Conservation (phyloP, 345 rosid species). For the Gossypium thurberi region DNA sequence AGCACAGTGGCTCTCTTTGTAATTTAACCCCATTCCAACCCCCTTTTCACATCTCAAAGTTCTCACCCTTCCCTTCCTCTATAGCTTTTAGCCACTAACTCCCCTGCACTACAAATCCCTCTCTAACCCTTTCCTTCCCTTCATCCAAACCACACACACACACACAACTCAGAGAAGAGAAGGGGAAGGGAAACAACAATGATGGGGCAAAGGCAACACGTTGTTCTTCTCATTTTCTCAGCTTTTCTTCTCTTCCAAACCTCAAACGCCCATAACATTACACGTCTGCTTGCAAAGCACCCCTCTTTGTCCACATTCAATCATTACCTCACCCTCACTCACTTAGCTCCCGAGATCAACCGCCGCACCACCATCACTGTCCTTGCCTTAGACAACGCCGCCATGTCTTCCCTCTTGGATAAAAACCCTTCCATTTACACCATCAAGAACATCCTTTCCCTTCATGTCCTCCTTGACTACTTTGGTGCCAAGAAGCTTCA, state of each 20-base stretch:
- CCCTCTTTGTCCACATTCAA: slow-evolving; percentile 79
- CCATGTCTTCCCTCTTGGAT: slow-evolving; percentile 59
- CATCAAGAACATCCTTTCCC: slow-evolving; percentile 78
- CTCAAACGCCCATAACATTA: slow-evolving; percentile 65
- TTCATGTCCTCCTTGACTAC: slow-evolving; percentile 90
- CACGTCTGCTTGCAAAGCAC: slow-evolving; percentile 56
- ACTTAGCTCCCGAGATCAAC: slow-evolving; percentile 86
- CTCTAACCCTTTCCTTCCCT: slow-evolving; percentile 51
- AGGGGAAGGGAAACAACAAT: neutral
- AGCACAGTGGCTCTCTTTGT: neutral
- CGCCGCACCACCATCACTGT: slow-evolving; percentile 76
- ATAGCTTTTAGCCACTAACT: slow-evolving; percentile 1
- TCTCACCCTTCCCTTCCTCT: slow-evolving; percentile 66
- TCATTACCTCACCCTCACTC: slow-evolving; percentile 72
- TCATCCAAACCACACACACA: slow-evolving; percentile 33
- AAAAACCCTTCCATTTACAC: slow-evolving; percentile 56
- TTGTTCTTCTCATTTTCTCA: slow-evolving; percentile 2
- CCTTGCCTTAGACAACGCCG: slow-evolving; percentile 74
- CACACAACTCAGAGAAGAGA: neutral
- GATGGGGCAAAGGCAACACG: slow-evolving; percentile 23
- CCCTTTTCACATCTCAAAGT: slow-evolving; percentile 32
- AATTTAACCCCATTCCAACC: neutral
- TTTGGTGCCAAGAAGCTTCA: slow-evolving; percentile 87
- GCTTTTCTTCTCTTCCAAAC: neutral
- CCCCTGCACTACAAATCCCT: slow-evolving; percentile 11